These are phyloP conservation scores for Leccinum longicurvipes DNA, from an alignment of 768 basidiomycete genomes.

Conservation along the genomic window DNA sequence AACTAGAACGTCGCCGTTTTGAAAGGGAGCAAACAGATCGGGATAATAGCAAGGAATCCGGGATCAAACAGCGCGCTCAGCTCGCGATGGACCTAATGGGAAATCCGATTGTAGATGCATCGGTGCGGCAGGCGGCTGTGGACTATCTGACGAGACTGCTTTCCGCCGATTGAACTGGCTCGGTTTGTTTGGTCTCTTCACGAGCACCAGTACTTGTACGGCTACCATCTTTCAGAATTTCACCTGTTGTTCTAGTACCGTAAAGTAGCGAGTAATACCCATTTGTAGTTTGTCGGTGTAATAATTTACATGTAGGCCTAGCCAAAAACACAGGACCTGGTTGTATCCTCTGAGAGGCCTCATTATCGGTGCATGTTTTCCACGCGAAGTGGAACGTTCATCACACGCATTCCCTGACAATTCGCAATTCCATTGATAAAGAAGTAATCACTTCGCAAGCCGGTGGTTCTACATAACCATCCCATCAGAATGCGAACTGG, in stretches of 20 bases:
- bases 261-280: slow-evolving; percentile 8
- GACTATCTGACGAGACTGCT: slow-evolving; percentile 73
- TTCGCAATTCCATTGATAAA: no score
- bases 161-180: slow-evolving; percentile 29
- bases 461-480: slow-evolving; percentile 22
- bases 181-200: slow-evolving; percentile 6
- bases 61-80: slow-evolving; percentile 59
- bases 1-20: slow-evolving; percentile 49
- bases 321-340: not conserved
- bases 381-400: not conserved
- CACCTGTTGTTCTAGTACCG: not conserved
- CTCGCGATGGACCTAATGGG: slow-evolving; percentile 65
- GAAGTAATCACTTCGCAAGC: not conserved
- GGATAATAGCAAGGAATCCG: slow-evolving; percentile 50
- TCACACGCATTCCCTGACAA: not conserved
- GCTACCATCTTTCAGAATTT: not conserved
- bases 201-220: not conserved
- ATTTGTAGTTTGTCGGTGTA: not conserved
- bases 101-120: slow-evolving; percentile 55
- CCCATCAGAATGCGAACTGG: slow-evolving; percentile 10
- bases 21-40: slow-evolving; percentile 58
- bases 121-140: slow-evolving; percentile 61
- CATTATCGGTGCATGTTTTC: not conserved
- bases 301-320: not conserved
- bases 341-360: not conserved